A percentile compares a stretch with the other conserved stretches of the same genome.
phyloP scores from a whole-genome alignment of 2,329 filamentous ascomycete genomes.

The Diatrype stigma region DNA sequence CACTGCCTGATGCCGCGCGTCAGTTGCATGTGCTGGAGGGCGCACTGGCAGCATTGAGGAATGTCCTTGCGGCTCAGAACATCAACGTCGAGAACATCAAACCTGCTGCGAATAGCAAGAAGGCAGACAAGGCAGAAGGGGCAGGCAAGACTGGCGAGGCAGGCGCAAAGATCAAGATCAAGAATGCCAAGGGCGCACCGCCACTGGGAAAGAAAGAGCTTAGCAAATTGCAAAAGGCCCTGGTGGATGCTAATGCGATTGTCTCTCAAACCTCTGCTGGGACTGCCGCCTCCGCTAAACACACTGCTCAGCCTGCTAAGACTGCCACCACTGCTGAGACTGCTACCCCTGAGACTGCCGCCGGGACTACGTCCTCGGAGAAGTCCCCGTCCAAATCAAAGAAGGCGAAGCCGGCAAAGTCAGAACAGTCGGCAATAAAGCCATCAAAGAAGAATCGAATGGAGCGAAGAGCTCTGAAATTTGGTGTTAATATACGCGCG shows the following conservation, averaged over 20 bases:
- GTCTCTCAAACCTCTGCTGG: background rate
- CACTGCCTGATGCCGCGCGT: constrained; percentile 12
- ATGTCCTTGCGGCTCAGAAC: constrained; percentile 31
- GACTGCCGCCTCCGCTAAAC: background rate
- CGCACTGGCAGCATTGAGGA: constrained; percentile 34
- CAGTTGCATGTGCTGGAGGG: constrained; percentile 32
- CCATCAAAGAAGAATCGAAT: background rate
- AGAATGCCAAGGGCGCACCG: background rate
- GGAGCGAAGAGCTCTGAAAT: background rate
- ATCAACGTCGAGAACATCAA: constrained; percentile 19
- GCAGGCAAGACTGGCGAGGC: constrained; percentile 3
- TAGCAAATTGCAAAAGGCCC: background rate
- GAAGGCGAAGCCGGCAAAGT: too few relatives aligned
- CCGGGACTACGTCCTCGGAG: too few relatives aligned
- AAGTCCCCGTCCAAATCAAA: too few relatives aligned
- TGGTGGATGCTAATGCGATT: background rate
- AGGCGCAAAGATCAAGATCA: background rate
- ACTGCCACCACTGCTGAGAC: background rate
- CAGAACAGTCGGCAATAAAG: too few relatives aligned
- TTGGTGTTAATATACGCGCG: too few relatives aligned
- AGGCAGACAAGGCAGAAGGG: background rate
- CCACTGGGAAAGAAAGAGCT: background rate
- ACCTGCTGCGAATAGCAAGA: background rate
- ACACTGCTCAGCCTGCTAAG: background rate
- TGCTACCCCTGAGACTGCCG: background rate